phyloP scores from a whole-genome alignment of 176 grass and related monocot genomes.

The Zea luxurians region DNA sequence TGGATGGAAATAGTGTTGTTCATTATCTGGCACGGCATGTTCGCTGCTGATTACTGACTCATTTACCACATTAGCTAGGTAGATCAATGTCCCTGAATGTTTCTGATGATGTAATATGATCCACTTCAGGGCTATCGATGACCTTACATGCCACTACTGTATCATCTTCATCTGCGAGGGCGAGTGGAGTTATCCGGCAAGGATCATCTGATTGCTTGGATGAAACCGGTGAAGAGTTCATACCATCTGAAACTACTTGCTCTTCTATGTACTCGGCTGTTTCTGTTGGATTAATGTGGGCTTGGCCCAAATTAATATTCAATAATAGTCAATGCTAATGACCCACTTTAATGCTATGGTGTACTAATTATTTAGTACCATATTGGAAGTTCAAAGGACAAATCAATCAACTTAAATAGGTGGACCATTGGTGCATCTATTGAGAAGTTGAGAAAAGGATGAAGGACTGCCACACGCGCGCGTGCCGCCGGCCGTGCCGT shows the following conservation, averaged over 20 bases:
- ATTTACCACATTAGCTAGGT: constrained; percentile 13
- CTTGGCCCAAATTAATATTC: too few relatives aligned
- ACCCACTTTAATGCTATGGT: too few relatives aligned
- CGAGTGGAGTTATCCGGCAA: constrained; percentile 32
- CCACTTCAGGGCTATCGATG: constrained; percentile 7
- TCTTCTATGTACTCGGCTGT: constrained; percentile 41
- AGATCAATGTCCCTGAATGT: constrained; percentile 11
- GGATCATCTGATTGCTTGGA: constrained; percentile 45
- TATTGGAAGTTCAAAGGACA: too few relatives aligned
- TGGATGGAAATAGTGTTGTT: constrained; percentile 9
- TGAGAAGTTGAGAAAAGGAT: too few relatives aligned
- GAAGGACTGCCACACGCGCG: too few relatives aligned
- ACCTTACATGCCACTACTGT: neutral
- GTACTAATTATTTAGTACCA: too few relatives aligned
- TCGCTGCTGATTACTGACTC: constrained; percentile 19
- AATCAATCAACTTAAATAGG: too few relatives aligned
- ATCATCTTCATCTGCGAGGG: constrained; percentile 25
- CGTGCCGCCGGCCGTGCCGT: too few relatives aligned
- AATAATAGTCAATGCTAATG: too few relatives aligned
- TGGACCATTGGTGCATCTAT: too few relatives aligned
- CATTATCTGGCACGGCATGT: constrained; percentile 29
- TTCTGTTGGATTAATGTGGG: too few relatives aligned
- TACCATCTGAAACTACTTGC: constrained; percentile 39
- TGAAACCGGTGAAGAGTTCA: constrained; percentile 34
- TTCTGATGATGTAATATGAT: constrained; percentile 29